Percentiles rank a stretch among this genome's conserved stretches.
Conservation (phyloP, 306 rosid genomes). For the Acacia confusa region DNA sequence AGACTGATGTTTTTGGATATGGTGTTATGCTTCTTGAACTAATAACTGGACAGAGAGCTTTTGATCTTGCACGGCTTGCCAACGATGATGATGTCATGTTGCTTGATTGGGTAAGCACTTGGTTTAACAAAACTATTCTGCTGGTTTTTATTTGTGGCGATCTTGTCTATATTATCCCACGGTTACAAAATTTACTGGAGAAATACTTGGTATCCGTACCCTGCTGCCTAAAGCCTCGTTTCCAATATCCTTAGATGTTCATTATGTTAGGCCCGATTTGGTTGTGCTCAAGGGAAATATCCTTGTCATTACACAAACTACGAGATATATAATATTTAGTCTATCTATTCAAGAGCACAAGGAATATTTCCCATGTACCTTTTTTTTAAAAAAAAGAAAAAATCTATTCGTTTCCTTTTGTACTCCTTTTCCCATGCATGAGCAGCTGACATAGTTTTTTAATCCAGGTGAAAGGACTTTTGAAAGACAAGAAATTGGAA, state of each 20-base stretch:
- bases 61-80: slow-evolving; percentile 95
- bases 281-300: not conserved
- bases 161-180: not conserved
- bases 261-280: not conserved
- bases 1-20: slow-evolving; percentile 93
- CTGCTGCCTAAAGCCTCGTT: not conserved
- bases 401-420: too few relatives aligned
- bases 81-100: slow-evolving; percentile 83
- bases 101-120: slow-evolving; percentile 84
- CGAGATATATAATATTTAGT: too few relatives aligned
- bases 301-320: not conserved
- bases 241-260: not conserved
- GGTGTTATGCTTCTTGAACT: slow-evolving; percentile 99
- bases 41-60: slow-evolving; percentile 94
- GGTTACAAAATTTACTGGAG: slow-evolving; percentile 8
- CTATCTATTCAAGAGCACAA: not conserved
- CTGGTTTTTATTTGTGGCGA: not conserved
- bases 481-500: slow-evolving; percentile 73
- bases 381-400: too few relatives aligned
- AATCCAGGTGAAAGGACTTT: slow-evolving; percentile 80
- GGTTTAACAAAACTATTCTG: not conserved
- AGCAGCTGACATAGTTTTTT: not conserved
- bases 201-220: not conserved
- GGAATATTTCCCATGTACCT: not conserved
- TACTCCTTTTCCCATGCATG: not conserved